Percentiles rank a stretch among this genome's conserved stretches.
Conservation (phyloP, 2,329 filamentous ascomycete species). For the Albifimbria verrucaria region DNA sequence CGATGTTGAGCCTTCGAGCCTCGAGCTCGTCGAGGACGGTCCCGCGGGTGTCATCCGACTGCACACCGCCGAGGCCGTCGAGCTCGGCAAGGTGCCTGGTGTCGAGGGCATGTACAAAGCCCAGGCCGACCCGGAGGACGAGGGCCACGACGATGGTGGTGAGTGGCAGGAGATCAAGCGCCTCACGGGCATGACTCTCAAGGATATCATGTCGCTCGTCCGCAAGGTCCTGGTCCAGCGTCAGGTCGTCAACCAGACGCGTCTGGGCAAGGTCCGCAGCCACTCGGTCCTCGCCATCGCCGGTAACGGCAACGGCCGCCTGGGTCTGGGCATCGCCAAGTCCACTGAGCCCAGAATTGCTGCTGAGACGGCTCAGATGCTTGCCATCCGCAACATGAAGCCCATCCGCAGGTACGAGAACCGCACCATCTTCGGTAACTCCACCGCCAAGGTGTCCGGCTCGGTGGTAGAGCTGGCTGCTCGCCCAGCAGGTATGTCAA, state of each 20-base stretch:
- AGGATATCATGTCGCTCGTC: constrained; percentile 52
- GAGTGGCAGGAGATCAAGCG: constrained; percentile 50
- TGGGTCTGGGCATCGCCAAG: constrained; percentile 91
- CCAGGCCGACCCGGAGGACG: constrained; percentile 46
- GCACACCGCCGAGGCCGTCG: constrained; percentile 44
- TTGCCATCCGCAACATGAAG: constrained; percentile 87
- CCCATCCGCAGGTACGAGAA: constrained; percentile 90
- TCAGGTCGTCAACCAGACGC: constrained; percentile 85
- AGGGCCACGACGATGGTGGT: constrained; percentile 48
- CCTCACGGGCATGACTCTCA: constrained; percentile 51
- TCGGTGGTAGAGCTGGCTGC: constrained; percentile 77
- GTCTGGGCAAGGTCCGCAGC: constrained; percentile 87
- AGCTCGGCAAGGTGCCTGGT: constrained; percentile 51
- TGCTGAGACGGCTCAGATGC: constrained; percentile 67
- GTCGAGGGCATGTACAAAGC: constrained; percentile 49
- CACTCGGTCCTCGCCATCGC: constrained; percentile 75
- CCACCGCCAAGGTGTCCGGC: constrained; percentile 82
- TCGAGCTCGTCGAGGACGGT: constrained; percentile 34
- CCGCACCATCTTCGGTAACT: constrained; percentile 84
- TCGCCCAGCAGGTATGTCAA: constrained; percentile 76
- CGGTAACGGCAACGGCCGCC: constrained; percentile 79
- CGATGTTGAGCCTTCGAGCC: constrained; percentile 27
- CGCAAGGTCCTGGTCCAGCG: constrained; percentile 73
- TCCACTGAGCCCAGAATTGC: constrained; percentile 70
- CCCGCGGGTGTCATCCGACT: constrained; percentile 29